Conservation (phyloP, 2,329 filamentous ascomycete species). For the Cladophialophora immunda region DNA sequence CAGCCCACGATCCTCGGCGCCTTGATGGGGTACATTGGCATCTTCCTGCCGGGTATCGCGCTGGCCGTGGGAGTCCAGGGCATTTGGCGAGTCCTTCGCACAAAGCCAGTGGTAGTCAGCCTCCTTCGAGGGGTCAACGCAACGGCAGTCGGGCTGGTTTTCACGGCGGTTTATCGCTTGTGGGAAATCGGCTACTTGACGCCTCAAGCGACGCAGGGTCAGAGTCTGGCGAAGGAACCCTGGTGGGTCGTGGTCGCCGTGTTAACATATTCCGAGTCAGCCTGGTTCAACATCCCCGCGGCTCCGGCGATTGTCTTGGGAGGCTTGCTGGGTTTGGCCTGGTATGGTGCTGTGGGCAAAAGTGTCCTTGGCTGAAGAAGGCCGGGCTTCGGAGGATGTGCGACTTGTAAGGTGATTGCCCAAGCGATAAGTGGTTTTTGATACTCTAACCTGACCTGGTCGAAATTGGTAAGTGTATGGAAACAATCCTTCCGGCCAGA, state of each 20-base stretch:
- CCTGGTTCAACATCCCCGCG: slow-evolving; percentile 58
- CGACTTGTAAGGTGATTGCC: neutral
- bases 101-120: slow-evolving; percentile 57
- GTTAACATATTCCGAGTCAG: slow-evolving; percentile 56
- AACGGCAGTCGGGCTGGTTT: slow-evolving; percentile 68
- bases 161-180: slow-evolving; percentile 70
- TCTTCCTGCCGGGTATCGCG: slow-evolving; percentile 62
- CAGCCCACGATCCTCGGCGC: slow-evolving; percentile 57
- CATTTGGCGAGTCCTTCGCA: slow-evolving; percentile 63
- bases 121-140: slow-evolving; percentile 67
- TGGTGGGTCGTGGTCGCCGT: slow-evolving; percentile 71
- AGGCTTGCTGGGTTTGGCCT: slow-evolving; percentile 56
- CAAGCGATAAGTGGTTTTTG: neutral
- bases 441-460: neutral
- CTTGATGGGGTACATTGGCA: slow-evolving; percentile 61
- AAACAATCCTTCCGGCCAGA: neutral
- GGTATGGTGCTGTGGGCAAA: slow-evolving; percentile 55
- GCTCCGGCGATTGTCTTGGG: slow-evolving; percentile 57
- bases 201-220: slow-evolving; percentile 57
- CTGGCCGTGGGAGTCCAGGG: slow-evolving; percentile 51
- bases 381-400: neutral
- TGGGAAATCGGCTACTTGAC: slow-evolving; percentile 70
- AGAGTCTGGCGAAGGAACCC: slow-evolving; percentile 65
- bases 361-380: neutral
- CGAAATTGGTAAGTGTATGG: neutral